Evolutionary conservation across 1,284 basidiomycete species (phyloP), one percentile per base, ranked within the genome.

Genomic region (Puccinia coronata): DNA sequence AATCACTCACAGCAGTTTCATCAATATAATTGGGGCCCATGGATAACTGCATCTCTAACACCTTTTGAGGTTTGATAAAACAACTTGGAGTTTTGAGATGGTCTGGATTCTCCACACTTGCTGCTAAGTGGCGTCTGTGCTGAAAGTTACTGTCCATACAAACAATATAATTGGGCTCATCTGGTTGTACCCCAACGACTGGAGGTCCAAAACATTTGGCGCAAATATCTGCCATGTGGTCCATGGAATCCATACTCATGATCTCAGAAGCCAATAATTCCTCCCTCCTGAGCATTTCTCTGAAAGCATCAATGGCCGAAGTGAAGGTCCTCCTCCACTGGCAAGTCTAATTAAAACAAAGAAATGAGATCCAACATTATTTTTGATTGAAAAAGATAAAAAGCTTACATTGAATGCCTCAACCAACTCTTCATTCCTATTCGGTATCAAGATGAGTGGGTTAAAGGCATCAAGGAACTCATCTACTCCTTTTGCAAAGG

Each of bases 131-230:
- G 2, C 65, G 41, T 1, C 9, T 18, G 31, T 67, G 65, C 23
- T 67, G 65, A 36, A 67, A 67, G 20, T 67, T 67, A n/a, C 39
- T 39, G 34, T 67, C 65, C 65, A 41, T 67, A 43, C 36, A 67
- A 2, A 67, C 28, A 67, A 67, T 67, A 18, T 43, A 67, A 20
- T 67, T 23, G 3, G 65, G 65, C 39, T 67, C 25, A 5, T 43
- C 39, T n/a, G 8, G 1, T 43, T 23, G 2, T 43, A 43, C 43
- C 8, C 65, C 65, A 23, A 43, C 23, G 2, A 67, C 39, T 41
- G 23, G 39, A 12, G 71, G 71, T 47, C 71, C 71, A 34, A 36
- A 73, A 25, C 43, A 73, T 57, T 51, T 53, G 6, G 51, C 51
- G 23, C 25, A 73, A 39, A 55, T 73, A n/a, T 41, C 28, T 9